phyloP scores from a whole-genome alignment of 768 basidiomycete species.

The Auricularia auricula-judae region DNA sequence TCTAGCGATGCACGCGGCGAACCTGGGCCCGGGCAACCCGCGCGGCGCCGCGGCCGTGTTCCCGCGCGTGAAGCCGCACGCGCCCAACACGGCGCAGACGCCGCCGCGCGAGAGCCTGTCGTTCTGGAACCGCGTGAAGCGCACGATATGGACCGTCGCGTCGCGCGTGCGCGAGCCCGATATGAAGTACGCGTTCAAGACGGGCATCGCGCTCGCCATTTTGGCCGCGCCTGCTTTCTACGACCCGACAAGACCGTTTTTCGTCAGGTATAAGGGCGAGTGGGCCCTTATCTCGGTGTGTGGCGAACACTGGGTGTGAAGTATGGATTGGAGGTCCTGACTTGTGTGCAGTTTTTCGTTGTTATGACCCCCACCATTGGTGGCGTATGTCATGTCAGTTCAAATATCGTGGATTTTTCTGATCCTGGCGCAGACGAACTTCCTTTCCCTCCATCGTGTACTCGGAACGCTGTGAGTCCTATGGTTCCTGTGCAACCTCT shows the following conservation, averaged over 20 bases:
- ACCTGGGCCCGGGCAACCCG: constrained; percentile 30
- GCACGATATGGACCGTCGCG: constrained; percentile 63
- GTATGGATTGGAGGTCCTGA: constrained; percentile 3
- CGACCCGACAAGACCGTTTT: constrained; percentile 61
- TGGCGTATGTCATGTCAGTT: constrained; percentile 32
- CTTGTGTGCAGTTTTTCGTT: constrained; percentile 54
- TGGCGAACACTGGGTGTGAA: constrained; percentile 14
- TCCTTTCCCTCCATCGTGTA: constrained; percentile 70
- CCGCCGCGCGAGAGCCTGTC: constrained; percentile 53
- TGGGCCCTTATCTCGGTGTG: constrained; percentile 91
- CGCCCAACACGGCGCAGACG: constrained; percentile 77
- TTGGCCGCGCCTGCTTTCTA: constrained; percentile 85
- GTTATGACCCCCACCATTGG: constrained; percentile 88
- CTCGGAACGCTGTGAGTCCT: constrained; percentile 68
- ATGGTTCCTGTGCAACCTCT: not conserved
- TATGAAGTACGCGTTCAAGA: constrained; percentile 80
- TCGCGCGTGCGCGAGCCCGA: constrained; percentile 57
- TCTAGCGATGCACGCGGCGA: not conserved
- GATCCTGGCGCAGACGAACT: constrained; percentile 56
- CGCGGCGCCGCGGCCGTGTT: constrained; percentile 48
- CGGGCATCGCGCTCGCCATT: constrained; percentile 65
- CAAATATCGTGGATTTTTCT: too few species aligned
- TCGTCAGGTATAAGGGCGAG: constrained; percentile 78
- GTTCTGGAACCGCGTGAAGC: constrained; percentile 50
- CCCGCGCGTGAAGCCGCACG: constrained; percentile 73